Conservation (phyloP, 768 basidiomycete genomes). For the Calocera cornea region DNA sequence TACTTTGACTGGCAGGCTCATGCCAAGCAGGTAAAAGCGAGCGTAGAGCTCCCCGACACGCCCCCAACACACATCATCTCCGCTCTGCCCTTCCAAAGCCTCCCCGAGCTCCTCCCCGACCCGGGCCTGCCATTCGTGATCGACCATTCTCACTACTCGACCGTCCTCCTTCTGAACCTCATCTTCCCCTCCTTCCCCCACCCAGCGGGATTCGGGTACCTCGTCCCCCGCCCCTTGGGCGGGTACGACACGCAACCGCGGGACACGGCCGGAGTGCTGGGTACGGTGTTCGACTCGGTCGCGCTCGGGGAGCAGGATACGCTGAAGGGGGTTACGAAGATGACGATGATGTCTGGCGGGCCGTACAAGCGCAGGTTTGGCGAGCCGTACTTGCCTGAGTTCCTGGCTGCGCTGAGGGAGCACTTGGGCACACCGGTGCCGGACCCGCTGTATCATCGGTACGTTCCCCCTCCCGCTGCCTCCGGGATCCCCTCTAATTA, state of each 20-base stretch:
- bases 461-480: conserved; percentile 19
- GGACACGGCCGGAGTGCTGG: conserved; percentile 44
- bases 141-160: conserved; percentile 50
- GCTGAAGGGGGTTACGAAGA: conserved; percentile 29
- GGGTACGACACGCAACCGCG: conserved; percentile 32
- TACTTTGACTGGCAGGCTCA: background rate
- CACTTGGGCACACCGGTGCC: conserved; percentile 1
- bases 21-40: conserved; percentile 2
- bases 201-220: conserved; percentile 85
- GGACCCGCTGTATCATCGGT: conserved; percentile 10
- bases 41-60: conserved; percentile 1
- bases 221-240: conserved; percentile 61
- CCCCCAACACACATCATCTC: conserved; percentile 53
- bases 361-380: conserved; percentile 36
- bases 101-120: conserved; percentile 34
- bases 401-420: background rate
- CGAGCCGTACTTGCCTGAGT: background rate
- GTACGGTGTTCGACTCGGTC: conserved; percentile 82
- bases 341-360: conserved; percentile 86
- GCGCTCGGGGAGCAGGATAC: conserved; percentile 56
- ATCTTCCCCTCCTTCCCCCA: conserved; percentile 55
- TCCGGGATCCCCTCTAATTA: conserved; percentile 15
- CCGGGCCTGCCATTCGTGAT: conserved; percentile 46
- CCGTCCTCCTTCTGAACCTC: conserved; percentile 79
- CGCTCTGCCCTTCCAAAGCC: conserved; percentile 49